These are phyloP conservation scores for Phialophora chinensis DNA, from an alignment of 2,329 filamentous ascomycete species.

Conservation along the genomic window DNA sequence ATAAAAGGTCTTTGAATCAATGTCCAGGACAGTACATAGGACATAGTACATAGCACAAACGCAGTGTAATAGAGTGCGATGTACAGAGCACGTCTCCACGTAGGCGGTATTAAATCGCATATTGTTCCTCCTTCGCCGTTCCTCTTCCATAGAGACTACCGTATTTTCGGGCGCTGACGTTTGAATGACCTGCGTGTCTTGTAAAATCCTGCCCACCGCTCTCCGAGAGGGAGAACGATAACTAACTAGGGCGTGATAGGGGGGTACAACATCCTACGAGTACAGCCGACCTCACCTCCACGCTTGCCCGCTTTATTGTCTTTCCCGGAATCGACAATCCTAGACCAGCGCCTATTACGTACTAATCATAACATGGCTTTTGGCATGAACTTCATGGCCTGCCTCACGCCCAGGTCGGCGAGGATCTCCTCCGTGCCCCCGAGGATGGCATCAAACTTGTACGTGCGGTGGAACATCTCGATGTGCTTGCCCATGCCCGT, in stretches of 20 bases:
- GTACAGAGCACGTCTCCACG: not conserved
- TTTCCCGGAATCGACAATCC: not conserved
- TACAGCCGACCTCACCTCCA: not conserved
- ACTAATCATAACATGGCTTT: slow-evolving; percentile 70
- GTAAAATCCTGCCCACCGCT: not conserved
- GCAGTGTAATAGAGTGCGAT: not conserved
- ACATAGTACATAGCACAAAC: not conserved
- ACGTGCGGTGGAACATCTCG: slow-evolving; percentile 69
- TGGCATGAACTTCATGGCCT: slow-evolving; percentile 82
- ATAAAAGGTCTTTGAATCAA: not conserved
- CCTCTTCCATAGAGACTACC: not conserved
- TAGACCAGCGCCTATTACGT: not conserved
- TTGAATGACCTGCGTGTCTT: not conserved
- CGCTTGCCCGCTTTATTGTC: too few species aligned
- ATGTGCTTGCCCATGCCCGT: slow-evolving; percentile 74
- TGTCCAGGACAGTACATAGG: not conserved
- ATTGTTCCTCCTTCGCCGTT: not conserved
- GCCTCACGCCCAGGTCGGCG: slow-evolving; percentile 71
- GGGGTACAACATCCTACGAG: too few species aligned
- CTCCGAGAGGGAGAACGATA: not conserved
- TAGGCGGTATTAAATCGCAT: not conserved
- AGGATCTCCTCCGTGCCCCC: slow-evolving; percentile 76
- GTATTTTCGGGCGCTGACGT: not conserved
- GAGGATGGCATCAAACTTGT: slow-evolving; percentile 65
- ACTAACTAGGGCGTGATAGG: not conserved